phyloP scores from a whole-genome alignment of 2,329 filamentous ascomycete genomes.

The Colletotrichum cereale region DNA sequence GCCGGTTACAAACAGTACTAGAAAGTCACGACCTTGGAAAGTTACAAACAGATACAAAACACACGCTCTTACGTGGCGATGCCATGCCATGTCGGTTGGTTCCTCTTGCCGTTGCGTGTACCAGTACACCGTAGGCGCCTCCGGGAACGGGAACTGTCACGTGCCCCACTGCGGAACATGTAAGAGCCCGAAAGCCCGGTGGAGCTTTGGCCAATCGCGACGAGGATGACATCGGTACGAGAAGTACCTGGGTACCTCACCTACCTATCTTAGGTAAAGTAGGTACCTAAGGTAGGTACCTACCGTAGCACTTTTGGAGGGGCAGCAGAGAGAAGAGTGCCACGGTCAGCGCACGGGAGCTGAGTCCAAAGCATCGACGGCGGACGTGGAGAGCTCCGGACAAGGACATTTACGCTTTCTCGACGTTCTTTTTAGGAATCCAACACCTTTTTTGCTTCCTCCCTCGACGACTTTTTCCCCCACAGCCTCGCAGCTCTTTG shows the following conservation, averaged over 20 bases:
- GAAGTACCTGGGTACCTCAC: not conserved
- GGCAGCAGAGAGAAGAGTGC: not conserved
- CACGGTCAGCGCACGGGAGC: slow-evolving; percentile 17
- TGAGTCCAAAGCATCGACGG: slow-evolving; percentile 11
- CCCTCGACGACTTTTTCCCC: not conserved
- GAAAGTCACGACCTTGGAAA: too few species aligned
- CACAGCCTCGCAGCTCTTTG: not conserved
- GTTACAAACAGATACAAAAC: too few species aligned
- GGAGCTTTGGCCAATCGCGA: not conserved
- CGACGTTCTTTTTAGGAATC: not conserved
- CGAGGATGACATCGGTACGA: slow-evolving; percentile 1
- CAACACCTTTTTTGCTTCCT: not conserved
- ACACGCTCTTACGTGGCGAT: not conserved
- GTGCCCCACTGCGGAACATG: not conserved
- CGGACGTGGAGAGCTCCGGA: slow-evolving; percentile 35
- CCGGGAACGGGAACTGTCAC: not conserved
- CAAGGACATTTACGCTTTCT: not conserved
- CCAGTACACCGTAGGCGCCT: too few species aligned
- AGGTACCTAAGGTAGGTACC: too few species aligned
- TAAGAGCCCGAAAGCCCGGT: not conserved
- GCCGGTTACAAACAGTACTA: too few species aligned
- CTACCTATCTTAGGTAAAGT: too few species aligned
- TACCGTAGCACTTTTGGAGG: slow-evolving; percentile 4
- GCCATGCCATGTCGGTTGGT: not conserved
- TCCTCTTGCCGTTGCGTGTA: not conserved